Evolutionary conservation across 2,329 filamentous ascomycete genomes (phyloP).

Genomic region (Ramularia endophylla): DNA sequence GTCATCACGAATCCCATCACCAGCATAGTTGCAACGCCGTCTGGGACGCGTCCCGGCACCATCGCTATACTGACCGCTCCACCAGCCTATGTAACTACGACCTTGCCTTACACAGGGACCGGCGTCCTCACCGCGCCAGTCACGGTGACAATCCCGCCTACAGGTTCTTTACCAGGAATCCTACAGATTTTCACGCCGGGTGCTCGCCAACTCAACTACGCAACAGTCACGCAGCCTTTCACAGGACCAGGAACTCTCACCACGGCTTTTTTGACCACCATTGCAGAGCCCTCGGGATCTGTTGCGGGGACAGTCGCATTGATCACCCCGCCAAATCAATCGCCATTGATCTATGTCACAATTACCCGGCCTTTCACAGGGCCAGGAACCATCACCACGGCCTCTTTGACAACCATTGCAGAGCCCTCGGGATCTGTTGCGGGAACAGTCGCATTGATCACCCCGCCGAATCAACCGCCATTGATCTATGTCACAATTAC

Average conservation of each 20-base stretch:
- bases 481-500: neutral
- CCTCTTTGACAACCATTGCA: no score
- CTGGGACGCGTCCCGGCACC: neutral
- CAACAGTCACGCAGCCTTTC: constrained; percentile 1
- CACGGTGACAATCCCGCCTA: neutral
- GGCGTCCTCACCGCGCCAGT: neutral
- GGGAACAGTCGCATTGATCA: no score
- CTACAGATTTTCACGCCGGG: neutral
- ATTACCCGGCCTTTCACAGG: no score
- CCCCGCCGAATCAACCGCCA: no score
- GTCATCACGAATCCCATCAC: neutral
- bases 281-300: no score
- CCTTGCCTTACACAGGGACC: neutral
- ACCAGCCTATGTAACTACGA: neutral
- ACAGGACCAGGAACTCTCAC: constrained; percentile 1
- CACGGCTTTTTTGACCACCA: no score
- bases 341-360: no score
- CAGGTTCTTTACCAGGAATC: neutral
- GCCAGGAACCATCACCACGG: constrained; percentile 5
- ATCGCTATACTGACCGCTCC: neutral
- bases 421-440: no score
- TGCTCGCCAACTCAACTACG: no score
- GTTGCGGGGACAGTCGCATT: no score
- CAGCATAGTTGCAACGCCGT: neutral
- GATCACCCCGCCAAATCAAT: no score